These are phyloP conservation scores for Dothideomycetidae sp. DNA, from an alignment of 2,329 filamentous ascomycete genomes.

Conservation along the genomic window DNA sequence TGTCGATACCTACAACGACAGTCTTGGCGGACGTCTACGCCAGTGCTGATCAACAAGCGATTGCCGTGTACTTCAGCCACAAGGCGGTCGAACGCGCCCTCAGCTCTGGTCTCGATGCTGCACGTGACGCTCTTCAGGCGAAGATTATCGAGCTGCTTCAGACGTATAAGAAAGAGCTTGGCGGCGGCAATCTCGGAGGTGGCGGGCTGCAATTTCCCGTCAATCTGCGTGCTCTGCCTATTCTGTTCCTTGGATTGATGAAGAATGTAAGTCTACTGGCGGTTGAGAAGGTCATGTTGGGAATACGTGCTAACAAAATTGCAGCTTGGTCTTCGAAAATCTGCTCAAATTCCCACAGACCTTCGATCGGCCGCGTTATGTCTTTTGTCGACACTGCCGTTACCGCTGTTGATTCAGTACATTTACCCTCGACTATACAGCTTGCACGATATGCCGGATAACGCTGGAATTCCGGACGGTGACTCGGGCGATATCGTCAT, in stretches of 20 bases:
- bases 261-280: conserved; percentile 87
- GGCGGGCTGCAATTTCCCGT: conserved; percentile 85
- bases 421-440: conserved; percentile 57
- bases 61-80: conserved; percentile 89
- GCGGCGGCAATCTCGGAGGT: conserved; percentile 85
- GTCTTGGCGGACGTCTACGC: conserved; percentile 85
- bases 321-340: conserved; percentile 68
- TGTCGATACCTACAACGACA: conserved; percentile 84
- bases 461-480: conserved; percentile 70
- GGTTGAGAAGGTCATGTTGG: too few relatives aligned
- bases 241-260: conserved; percentile 84
- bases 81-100: conserved; percentile 89
- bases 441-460: conserved; percentile 91
- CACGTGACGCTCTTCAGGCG: conserved; percentile 75
- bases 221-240: conserved; percentile 75
- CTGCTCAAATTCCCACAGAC: conserved; percentile 84
- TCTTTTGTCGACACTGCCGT: conserved; percentile 80
- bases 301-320: too few relatives aligned
- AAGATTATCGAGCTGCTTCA: conserved; percentile 87
- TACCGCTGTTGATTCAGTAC: conserved; percentile 83
- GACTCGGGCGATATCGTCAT: conserved; percentile 80
- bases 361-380: conserved; percentile 86
- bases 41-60: conserved; percentile 84
- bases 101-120: conserved; percentile 74
- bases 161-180: conserved; percentile 94